A percentile compares a stretch with the other conserved stretches of the same genome.
These are phyloP conservation scores for Leucaena leucocephala DNA, from an alignment of 306 rosid species.

Conservation along the genomic window DNA sequence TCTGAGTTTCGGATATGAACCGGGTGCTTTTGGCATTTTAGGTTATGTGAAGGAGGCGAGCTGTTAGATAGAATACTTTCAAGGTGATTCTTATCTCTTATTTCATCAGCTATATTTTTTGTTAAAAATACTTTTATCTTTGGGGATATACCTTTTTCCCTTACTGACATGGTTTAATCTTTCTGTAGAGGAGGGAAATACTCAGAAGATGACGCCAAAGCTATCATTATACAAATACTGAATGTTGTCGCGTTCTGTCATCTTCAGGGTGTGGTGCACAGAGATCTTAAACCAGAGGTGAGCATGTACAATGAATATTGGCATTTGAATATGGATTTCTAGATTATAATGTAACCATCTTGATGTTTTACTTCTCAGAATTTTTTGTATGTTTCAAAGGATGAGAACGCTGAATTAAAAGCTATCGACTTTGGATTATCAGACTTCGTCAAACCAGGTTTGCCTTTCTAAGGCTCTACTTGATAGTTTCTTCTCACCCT, in stretches of 20 bases:
- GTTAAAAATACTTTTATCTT: neutral
- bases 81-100: slow-evolving; percentile 50
- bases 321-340: neutral
- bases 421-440: slow-evolving; percentile 84
- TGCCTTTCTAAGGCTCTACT: slow-evolving; percentile 15
- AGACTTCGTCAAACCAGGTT: slow-evolving; percentile 76
- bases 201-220: slow-evolving; percentile 78
- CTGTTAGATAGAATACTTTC: slow-evolving; percentile 76
- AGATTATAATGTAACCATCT: slow-evolving; percentile 2
- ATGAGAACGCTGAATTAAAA: slow-evolving; percentile 62
- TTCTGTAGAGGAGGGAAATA: slow-evolving; percentile 67
- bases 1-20: neutral
- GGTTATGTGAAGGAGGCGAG: slow-evolving; percentile 85
- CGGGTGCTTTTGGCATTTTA: slow-evolving; percentile 40
- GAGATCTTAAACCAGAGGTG: slow-evolving; percentile 88
- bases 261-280: slow-evolving; percentile 83
- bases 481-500: slow-evolving; percentile 3
- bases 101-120: neutral
- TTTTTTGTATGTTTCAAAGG: slow-evolving; percentile 63
- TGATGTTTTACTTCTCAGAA: slow-evolving; percentile 46
- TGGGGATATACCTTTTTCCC: slow-evolving; percentile 13
- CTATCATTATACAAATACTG: slow-evolving; percentile 67
- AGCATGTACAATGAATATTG: neutral
- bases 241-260: slow-evolving; percentile 71
- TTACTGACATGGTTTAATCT: slow-evolving; percentile 9